Evolutionary conservation across 495 filamentous ascomycete genomes (phyloP).

Genomic region (Gamarada debralockiae): DNA sequence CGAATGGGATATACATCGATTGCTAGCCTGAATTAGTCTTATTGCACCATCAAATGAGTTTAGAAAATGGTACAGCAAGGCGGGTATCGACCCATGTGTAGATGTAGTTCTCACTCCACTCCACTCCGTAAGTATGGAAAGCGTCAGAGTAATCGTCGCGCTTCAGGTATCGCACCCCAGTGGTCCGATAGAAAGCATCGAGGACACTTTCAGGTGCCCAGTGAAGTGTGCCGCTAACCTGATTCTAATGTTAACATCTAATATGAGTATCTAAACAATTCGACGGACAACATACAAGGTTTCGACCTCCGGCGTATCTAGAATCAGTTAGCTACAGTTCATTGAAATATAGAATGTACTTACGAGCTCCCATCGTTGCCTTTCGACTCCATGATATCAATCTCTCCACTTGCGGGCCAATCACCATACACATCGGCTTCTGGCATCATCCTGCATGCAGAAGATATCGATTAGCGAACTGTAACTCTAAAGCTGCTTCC

Average conservation of each 20-base stretch:
- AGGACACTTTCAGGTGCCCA: conserved; percentile 12
- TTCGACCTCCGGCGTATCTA: conserved; percentile 15
- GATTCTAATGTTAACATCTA: background rate
- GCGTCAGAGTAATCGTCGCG: conserved; percentile 20
- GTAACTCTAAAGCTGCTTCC: background rate
- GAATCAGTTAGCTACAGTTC: background rate
- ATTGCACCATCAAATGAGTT: background rate
- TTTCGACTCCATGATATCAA: conserved; percentile 29
- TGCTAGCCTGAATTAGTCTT: background rate
- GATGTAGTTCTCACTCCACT: conserved; percentile 67
- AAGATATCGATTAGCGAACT: background rate
- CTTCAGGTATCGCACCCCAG: conserved; percentile 17
- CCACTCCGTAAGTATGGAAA: conserved; percentile 59
- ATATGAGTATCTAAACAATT: no score
- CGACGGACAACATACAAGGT: conserved; percentile 4
- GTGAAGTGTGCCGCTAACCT: conserved; percentile 1
- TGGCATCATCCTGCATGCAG: conserved; percentile 34
- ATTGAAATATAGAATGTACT: background rate
- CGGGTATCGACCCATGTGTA: conserved; percentile 57
- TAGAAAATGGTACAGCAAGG: conserved; percentile 1
- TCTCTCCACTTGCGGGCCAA: conserved; percentile 33
- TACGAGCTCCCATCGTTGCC: conserved; percentile 20
- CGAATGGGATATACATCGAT: conserved; percentile 8
- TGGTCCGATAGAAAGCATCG: conserved; percentile 27
- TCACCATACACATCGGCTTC: conserved; percentile 29